Evolutionary conservation across 2,329 filamentous ascomycete genomes (phyloP), one percentile per base, ranked within the genome.

Genomic region (Trichoderma atrobrunneum): DNA sequence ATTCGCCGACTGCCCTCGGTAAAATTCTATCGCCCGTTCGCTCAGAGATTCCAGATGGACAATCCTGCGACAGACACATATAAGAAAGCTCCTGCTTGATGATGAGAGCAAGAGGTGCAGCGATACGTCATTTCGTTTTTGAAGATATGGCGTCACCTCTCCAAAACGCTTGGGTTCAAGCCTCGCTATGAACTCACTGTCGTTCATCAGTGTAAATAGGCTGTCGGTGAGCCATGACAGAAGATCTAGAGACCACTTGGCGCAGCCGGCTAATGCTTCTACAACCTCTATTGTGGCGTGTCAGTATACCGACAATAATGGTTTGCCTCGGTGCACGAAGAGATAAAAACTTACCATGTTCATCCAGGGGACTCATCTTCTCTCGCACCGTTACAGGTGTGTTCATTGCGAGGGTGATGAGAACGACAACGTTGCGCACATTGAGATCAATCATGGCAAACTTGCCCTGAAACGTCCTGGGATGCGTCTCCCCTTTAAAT

Each of bases 241-340:
- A 16, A 97, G 84, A 73, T 95, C 91, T 43, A 94, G 85, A 0
- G 89, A 89, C 95, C 95, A 98, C 78, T 88, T 91, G 5, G 92
- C 89, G 70, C 94, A 92, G 26, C 93, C 93, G 6, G 91, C 87
- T 12, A 97, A 84, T 59, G 91, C 88, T 54, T 90, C 88, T 2
- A 95, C 88, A 14, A 93, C 89, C 78, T 95, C 93, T 90, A 64
- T 79, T 3, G 77, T 70, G 32, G 12, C 30, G 69, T 61, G 30
- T n/a, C 28, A 48, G 51, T 16, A 66, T 48, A 1, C 16, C 6
- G 4, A 11, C 18, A 51, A 21, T 24, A 21, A 24, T 16, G 1
- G 1, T 43, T 18, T 21, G 14, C 54, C 11, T 14, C 34, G 34
- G 32, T 71, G 3, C 11, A 18, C 26, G 26, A 28, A 26, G 4